Base-by-base conservation (phyloP, 495 filamentous ascomycete species). In the Xylaria palmicola region DNA sequence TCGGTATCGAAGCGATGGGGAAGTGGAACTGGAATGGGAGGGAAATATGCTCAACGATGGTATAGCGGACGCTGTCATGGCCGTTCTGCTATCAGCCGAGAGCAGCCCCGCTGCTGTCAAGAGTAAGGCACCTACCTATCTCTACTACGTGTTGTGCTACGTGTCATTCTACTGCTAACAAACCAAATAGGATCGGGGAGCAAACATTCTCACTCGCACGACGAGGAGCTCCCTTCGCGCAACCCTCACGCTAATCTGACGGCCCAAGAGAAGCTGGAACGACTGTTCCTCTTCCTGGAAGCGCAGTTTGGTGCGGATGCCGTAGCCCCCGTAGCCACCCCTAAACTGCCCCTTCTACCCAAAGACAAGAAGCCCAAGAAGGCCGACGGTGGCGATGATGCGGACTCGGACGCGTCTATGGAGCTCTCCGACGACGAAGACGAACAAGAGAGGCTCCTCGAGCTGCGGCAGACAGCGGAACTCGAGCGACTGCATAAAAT, bases 11-110 rank as follows among this genome's bases (percentile, higher is more conserved):
- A 78, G 72, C 45, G 85, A 81, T 57, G 88, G 92, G 22, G 89
- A 93, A 67, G 84, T 98, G 7, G 92, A 93, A 67, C 75, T 97
- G 1, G 92, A 97, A 70, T 98, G 94, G 94, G 94, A 97, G 67
- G 94, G 93, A 29, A 98, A 97, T 69, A 89, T 96, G 83, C 85
- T 97, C 65, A 98, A 98, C 68, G 94, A 98, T 65, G 91, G 93
- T 30, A 94, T 98, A 65, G 94, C 95, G 6, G 94, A 98, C 75
- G 91, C 94, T 10, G 90, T 97, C 15, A 88, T 97, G 79, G 94
- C 90, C 5, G 91, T 96, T 4, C 81, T 98, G 9, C 83, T 96
- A 60, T 90, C 87, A 0, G 87, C 96, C 13, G 95, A 98, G 75
- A 93, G 88, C 72, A 93, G 87, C 50, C 95, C 95, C 13, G 94